Base-by-base conservation (phyloP, 345 rosid genomes). In the Syzygium aqueum region DNA sequence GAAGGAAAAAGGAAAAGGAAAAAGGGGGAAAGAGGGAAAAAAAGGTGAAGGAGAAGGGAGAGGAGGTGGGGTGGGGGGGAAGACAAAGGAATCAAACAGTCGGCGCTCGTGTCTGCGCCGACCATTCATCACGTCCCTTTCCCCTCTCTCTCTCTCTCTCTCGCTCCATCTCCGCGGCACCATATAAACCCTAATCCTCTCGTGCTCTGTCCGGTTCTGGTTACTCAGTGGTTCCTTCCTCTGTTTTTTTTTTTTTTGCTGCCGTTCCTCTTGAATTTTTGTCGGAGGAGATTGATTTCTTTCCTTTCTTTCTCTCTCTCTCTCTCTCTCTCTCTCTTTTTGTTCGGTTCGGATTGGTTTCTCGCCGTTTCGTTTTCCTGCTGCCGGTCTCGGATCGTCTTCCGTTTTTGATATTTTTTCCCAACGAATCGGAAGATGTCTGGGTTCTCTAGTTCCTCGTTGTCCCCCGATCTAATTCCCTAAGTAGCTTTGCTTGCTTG, bases 101-200 rank as follows among this genome's bases (percentile, higher is more conserved):
- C 92, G 94, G 94, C 94, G 95, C 93, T 87, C 77, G 56, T 90
- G 91, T 91, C 93, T 77, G 51, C 91, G 92, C 94, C 94, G 93
- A 92, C 95, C 95, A 91, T 82, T 87, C 88, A 87, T 90, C 63
- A 37, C 90, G 86, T 86, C 89, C 49, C 87, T 87, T 86, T 90
- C 87, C n/a, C 56, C 43, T 83, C 86, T 87, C 84, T 14, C 85
- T 15, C 53, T 17, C 78, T 85, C 84, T 25, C 19, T 78, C n/a
- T n/a, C n/a, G n/a, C n/a, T n/a, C 57, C 11, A 14, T 17, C 25
- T 22, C 21, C 80, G 16, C 9, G 12, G 13, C 15, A 25, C 25
- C 40, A 4, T 89, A 89, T 89, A 90, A 89, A 61, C 91, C 90
- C 90, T 87, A 86, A 49, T 85, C 19, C 78, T 53, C 46, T 25